Evolutionary conservation across 768 basidiomycete species (phyloP).

Genomic region (Crepidotus variabilis): DNA sequence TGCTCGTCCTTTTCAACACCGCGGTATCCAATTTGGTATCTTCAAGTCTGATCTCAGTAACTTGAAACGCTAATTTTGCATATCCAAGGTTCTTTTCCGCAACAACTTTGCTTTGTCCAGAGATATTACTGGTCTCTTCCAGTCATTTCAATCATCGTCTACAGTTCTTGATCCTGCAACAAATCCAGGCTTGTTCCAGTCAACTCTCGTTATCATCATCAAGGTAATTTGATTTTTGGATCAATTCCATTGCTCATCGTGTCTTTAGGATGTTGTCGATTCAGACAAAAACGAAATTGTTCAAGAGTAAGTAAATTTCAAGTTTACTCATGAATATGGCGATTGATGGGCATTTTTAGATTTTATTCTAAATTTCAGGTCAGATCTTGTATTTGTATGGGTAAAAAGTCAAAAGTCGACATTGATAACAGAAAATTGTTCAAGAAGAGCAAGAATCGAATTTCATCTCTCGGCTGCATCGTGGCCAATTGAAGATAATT

Average conservation of each 20-base stretch:
- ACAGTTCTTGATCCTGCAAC: slow-evolving; percentile 53
- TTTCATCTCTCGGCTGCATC: slow-evolving; percentile 58
- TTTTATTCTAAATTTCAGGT: background rate
- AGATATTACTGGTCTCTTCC: slow-evolving; percentile 58
- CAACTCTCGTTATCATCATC: slow-evolving; percentile 58
- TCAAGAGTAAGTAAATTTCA: slow-evolving; percentile 56
- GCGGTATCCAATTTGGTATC: slow-evolving; percentile 61
- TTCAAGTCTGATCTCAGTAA: too few relatives aligned
- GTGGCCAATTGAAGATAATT: slow-evolving; percentile 50
- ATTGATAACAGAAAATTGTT: slow-evolving; percentile 43
- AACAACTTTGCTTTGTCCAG: slow-evolving; percentile 63
- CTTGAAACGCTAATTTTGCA: too few relatives aligned
- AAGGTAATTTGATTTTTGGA: slow-evolving; percentile 34
- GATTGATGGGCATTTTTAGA: background rate
- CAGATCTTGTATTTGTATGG: too few relatives aligned
- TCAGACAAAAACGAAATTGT: slow-evolving; percentile 56
- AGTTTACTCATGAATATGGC: too few relatives aligned
- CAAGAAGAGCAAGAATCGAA: slow-evolving; percentile 57
- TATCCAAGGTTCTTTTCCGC: slow-evolving; percentile 63
- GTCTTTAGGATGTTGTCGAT: slow-evolving; percentile 55
- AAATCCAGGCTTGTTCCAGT: slow-evolving; percentile 57
- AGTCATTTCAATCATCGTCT: slow-evolving; percentile 58
- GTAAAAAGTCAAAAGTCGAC: slow-evolving; percentile 26
- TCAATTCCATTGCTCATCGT: too few relatives aligned
- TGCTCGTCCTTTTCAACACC: slow-evolving; percentile 62